phyloP scores from a whole-genome alignment of 2,329 filamentous ascomycete genomes.

The Epichloe hybrida region DNA sequence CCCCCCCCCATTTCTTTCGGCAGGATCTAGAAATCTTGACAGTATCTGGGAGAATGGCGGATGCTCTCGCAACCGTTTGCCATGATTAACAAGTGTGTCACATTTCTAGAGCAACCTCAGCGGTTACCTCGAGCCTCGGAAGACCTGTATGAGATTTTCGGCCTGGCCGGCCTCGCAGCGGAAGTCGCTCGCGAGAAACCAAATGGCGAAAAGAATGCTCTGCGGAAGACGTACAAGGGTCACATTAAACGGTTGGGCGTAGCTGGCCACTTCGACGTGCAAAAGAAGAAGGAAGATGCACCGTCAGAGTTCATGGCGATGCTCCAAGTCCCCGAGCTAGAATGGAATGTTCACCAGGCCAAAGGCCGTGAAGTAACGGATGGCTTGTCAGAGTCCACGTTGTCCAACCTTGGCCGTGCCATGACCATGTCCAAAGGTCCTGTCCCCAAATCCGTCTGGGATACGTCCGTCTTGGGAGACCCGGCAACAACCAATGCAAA shows the following conservation, averaged over 20 bases:
- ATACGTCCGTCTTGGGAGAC: slow-evolving; percentile 45
- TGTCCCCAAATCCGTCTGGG: slow-evolving; percentile 42
- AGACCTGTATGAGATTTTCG: slow-evolving; percentile 47
- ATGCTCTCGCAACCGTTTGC: slow-evolving; percentile 10
- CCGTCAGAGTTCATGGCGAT: slow-evolving; percentile 40
- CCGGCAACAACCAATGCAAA: slow-evolving; percentile 29
- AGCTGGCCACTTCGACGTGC: slow-evolving; percentile 45
- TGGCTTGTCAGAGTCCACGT: slow-evolving; percentile 34
- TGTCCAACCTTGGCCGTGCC: slow-evolving; percentile 34
- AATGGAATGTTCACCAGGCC: slow-evolving; percentile 42
- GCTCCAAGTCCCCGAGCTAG: slow-evolving; percentile 37
- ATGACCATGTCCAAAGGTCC: slow-evolving; percentile 44
- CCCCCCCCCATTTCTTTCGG: slow-evolving; percentile 10
- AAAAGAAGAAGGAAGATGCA: slow-evolving; percentile 39
- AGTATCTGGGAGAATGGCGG: slow-evolving; percentile 7
- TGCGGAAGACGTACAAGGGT: slow-evolving; percentile 56
- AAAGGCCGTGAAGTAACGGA: slow-evolving; percentile 40
- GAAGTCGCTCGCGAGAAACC: slow-evolving; percentile 50
- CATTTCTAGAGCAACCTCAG: slow-evolving; percentile 32
- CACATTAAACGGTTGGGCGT: slow-evolving; percentile 52
- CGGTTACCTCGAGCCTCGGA: slow-evolving; percentile 35
- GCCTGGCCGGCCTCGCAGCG: slow-evolving; percentile 40
- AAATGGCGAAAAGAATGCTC: slow-evolving; percentile 52
- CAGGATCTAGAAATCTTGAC: slow-evolving; percentile 2
- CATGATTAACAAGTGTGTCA: slow-evolving; percentile 29